A percentile compares a stretch with the other conserved stretches of the same genome.
These are phyloP conservation scores for Cicer chorassanicum DNA, from an alignment of 306 rosid species.

Conservation along the genomic window DNA sequence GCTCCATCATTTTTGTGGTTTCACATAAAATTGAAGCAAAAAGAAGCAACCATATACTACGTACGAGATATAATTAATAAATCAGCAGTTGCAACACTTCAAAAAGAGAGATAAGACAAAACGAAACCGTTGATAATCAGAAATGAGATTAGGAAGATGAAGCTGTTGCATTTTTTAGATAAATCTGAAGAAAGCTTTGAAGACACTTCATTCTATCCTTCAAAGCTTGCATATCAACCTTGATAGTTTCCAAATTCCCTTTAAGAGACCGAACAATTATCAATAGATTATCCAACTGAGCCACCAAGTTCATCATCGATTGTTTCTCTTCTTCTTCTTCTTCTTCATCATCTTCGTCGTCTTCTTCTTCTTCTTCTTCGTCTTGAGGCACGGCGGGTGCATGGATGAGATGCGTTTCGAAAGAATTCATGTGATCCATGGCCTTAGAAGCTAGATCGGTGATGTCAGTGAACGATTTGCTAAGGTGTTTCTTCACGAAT, in stretches of 20 bases:
- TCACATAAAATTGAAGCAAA: not conserved
- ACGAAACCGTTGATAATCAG: not conserved
- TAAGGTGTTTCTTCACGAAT: conserved; percentile 45
- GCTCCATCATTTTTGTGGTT: not conserved
- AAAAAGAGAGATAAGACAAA: not conserved
- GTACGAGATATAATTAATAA: conserved; percentile 19
- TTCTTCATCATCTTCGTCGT: not conserved
- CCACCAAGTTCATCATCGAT: conserved; percentile 34
- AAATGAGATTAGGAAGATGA: not conserved
- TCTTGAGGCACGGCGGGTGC: conserved; percentile 12
- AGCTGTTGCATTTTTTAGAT: conserved; percentile 36
- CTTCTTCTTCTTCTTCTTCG: not conserved
- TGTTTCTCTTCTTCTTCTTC: conserved; percentile 12
- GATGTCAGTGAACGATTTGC: conserved; percentile 36
- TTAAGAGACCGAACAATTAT: conserved; percentile 29
- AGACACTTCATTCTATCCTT: conserved; percentile 43
- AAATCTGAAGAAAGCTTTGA: conserved; percentile 43
- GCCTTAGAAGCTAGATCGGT: conserved; percentile 44
- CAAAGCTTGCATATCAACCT: conserved; percentile 38
- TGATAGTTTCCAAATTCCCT: conserved; percentile 41
- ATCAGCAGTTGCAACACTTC: conserved; percentile 12
- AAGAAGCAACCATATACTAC: not conserved
- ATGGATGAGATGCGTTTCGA: conserved; percentile 36
- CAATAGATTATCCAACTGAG: conserved; percentile 40
- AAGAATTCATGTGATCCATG: conserved; percentile 35